These are phyloP conservation scores for Aureobasidium sp. DNA, from an alignment of 2,329 filamentous ascomycete species.

Conservation along the genomic window DNA sequence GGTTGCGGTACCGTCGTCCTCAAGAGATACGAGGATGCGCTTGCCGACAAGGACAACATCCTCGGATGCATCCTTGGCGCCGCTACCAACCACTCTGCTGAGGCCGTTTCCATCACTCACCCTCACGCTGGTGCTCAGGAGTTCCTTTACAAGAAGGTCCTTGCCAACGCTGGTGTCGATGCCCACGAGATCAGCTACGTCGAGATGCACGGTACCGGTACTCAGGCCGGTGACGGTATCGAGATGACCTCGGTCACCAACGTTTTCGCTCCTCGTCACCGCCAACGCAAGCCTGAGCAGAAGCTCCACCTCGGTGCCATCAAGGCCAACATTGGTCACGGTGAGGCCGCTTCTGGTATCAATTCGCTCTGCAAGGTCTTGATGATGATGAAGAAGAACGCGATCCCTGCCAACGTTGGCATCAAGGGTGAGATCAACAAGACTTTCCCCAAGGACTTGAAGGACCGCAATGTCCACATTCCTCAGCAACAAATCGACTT, in stretches of 20 bases:
- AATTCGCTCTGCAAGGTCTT: slow-evolving; percentile 48
- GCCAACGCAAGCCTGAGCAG: slow-evolving; percentile 43
- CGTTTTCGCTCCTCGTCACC: slow-evolving; percentile 50
- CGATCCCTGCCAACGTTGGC: slow-evolving; percentile 48
- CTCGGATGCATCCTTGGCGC: slow-evolving; percentile 70
- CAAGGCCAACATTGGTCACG: slow-evolving; percentile 50
- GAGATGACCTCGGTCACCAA: slow-evolving; percentile 73
- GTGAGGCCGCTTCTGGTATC: slow-evolving; percentile 48
- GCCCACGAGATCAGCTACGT: slow-evolving; percentile 74
- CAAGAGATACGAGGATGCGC: slow-evolving; percentile 72
- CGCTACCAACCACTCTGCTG: slow-evolving; percentile 73
- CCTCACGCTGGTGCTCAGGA: slow-evolving; percentile 73
- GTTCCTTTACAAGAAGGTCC: slow-evolving; percentile 60
- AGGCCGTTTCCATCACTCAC: slow-evolving; percentile 75
- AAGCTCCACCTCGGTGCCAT: slow-evolving; percentile 48
- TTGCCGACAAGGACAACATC: slow-evolving; percentile 63
- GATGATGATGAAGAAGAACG: slow-evolving; percentile 48
- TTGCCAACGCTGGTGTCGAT: slow-evolving; percentile 66
- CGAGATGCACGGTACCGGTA: slow-evolving; percentile 86
- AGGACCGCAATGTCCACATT: slow-evolving; percentile 47
- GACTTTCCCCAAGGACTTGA: slow-evolving; percentile 46
- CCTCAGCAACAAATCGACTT: slow-evolving; percentile 39
- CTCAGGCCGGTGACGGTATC: slow-evolving; percentile 72
- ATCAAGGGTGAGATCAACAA: slow-evolving; percentile 51
- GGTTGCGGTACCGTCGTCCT: slow-evolving; percentile 66